These are phyloP conservation scores for Biscogniauxia marginata DNA, from an alignment of 2,329 filamentous ascomycete genomes.

Conservation along the genomic window DNA sequence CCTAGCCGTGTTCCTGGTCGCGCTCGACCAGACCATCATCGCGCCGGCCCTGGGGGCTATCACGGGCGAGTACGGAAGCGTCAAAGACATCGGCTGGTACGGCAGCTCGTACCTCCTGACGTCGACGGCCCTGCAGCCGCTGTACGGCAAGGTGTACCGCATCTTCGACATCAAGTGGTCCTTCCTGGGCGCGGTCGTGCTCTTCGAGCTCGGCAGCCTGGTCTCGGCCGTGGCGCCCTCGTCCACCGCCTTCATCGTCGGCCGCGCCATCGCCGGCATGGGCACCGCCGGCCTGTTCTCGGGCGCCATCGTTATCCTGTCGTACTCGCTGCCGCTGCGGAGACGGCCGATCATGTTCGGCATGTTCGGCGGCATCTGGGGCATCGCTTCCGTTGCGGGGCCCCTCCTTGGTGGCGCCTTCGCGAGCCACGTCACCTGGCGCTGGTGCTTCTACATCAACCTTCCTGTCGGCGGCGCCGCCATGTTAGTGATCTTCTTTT, in stretches of 20 bases:
- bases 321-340: conserved; percentile 26
- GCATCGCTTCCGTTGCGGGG: conserved; percentile 38
- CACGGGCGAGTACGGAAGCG: conserved; percentile 27
- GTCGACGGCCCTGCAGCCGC: conserved; percentile 17
- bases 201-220: conserved; percentile 35
- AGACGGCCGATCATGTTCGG: conserved; percentile 26
- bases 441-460: conserved; percentile 24
- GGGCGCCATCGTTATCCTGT: conserved; percentile 38
- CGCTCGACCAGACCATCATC: conserved; percentile 24
- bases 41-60: conserved; percentile 25
- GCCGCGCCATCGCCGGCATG: conserved; percentile 29
- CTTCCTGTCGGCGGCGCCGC: conserved; percentile 18
- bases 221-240: conserved; percentile 36
- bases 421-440: conserved; percentile 18
- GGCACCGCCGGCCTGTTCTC: conserved; percentile 43
- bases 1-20: conserved; percentile 22
- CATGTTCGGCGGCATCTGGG: conserved; percentile 35
- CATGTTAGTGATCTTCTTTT: conserved; percentile 23
- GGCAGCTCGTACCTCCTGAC: conserved; percentile 29
- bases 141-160: conserved; percentile 33
- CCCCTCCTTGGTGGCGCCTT: conserved; percentile 34
- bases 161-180: conserved; percentile 31
- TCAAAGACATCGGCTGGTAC: conserved; percentile 31
- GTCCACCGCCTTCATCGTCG: conserved; percentile 34
- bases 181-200: conserved; percentile 27